Conservation (phyloP, 768 basidiomycete species). For the Macrolepiota albuminosa region DNA sequence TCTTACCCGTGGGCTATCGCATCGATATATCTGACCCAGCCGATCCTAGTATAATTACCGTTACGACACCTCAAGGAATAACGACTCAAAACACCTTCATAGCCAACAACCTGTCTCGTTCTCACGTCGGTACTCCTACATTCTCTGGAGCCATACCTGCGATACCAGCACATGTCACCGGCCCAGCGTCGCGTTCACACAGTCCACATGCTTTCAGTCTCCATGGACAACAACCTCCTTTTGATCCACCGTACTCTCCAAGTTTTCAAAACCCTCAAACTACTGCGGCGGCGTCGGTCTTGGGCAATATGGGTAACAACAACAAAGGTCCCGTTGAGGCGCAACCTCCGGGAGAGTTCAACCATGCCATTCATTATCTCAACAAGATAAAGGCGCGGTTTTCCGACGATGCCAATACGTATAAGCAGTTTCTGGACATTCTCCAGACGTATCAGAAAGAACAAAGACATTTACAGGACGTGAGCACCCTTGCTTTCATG, state of each 20-base stretch:
- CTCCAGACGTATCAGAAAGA: conserved; percentile 87
- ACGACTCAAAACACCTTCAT: conserved; percentile 59
- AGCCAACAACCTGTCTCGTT: conserved; percentile 21
- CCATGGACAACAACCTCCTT: conserved; percentile 28
- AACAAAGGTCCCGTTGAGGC: conserved; percentile 45
- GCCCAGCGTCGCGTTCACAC: conserved; percentile 47
- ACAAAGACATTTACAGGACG: conserved; percentile 66
- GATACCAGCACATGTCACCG: conserved; percentile 28
- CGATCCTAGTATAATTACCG: conserved; percentile 71
- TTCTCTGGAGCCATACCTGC: conserved; percentile 27
- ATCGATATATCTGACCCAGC: conserved; percentile 81
- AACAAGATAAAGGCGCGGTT: conserved; percentile 98
- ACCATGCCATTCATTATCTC: conserved; percentile 94
- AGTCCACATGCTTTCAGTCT: conserved; percentile 46
- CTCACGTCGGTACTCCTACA: conserved; percentile 25
- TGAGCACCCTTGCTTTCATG: conserved; percentile 31
- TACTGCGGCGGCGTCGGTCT: conserved; percentile 59
- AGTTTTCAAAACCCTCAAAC: conserved; percentile 43
- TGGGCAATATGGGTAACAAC: conserved; percentile 54
- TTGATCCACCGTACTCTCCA: conserved; percentile 42
- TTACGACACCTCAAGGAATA: conserved; percentile 75
- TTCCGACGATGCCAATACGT: conserved; percentile 83
- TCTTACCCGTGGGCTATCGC: conserved; percentile 89
- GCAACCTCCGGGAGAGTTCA: conserved; percentile 68
- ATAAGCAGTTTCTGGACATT: conserved; percentile 87